A percentile compares a stretch with the other conserved stretches of the same genome.
Evolutionary conservation across 2,329 filamentous ascomycete genomes (phyloP).

Genomic region (Pseudocercospora fuligena): DNA sequence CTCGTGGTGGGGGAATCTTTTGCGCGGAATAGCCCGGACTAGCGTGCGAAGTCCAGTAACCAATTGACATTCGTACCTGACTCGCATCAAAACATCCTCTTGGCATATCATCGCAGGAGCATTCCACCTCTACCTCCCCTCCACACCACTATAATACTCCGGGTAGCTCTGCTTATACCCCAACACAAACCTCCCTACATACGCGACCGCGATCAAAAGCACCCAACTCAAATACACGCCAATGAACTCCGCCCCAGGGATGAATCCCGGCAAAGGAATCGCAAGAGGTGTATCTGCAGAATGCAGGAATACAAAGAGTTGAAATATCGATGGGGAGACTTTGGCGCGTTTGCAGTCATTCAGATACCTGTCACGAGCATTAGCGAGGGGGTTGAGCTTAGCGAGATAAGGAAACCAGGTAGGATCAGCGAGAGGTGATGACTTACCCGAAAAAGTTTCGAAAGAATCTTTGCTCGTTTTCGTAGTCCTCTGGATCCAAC

Average conservation of each 20-base stretch:
- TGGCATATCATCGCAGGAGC: not conserved
- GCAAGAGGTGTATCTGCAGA: slow-evolving; percentile 30
- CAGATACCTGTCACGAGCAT: slow-evolving; percentile 16
- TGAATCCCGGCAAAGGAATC: slow-evolving; percentile 24
- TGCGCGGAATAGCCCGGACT: not conserved
- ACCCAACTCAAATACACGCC: slow-evolving; percentile 29
- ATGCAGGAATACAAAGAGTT: slow-evolving; percentile 31
- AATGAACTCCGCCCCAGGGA: slow-evolving; percentile 21
- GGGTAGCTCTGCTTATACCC: slow-evolving; percentile 30
- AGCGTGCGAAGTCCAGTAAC: not conserved
- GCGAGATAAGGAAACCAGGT: too few species aligned
- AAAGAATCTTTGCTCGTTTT: slow-evolving; percentile 31
- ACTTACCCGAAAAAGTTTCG: slow-evolving; percentile 29
- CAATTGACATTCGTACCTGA: not conserved
- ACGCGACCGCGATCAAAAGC: slow-evolving; percentile 27
- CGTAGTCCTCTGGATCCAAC: slow-evolving; percentile 31
- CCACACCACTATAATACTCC: slow-evolving; percentile 28
- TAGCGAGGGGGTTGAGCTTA: too few species aligned
- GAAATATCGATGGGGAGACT: slow-evolving; percentile 26
- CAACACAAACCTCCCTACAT: slow-evolving; percentile 24
- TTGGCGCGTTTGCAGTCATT: slow-evolving; percentile 29
- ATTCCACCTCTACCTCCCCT: slow-evolving; percentile 18
- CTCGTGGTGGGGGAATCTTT: not conserved
- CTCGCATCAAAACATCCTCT: not conserved
- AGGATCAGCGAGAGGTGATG: not conserved